phyloP scores from a whole-genome alignment of 495 filamentous ascomycete species.

The Corynascus novoguineensis region DNA sequence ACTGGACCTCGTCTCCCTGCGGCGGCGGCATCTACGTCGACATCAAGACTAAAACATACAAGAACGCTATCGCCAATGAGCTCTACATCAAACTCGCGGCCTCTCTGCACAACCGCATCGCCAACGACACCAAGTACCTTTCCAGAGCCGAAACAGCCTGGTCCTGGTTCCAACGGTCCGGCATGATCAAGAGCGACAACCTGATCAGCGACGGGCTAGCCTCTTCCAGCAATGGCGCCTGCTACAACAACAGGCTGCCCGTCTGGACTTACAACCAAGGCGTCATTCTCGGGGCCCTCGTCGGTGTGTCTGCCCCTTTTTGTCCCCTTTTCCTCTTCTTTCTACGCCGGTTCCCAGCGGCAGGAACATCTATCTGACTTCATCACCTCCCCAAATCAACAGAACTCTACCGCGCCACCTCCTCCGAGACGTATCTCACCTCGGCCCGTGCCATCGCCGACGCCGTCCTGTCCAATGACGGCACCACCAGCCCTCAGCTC shows the following conservation, averaged over 20 bases:
- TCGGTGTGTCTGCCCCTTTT: conserved; percentile 39
- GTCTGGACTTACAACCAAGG: conserved; percentile 74
- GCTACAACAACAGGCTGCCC: conserved; percentile 55
- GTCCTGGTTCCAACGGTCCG: conserved; percentile 58
- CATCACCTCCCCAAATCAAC: background rate
- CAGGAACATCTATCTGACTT: conserved; percentile 26
- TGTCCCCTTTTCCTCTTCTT: no score
- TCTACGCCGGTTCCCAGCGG: no score
- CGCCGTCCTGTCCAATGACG: conserved; percentile 20
- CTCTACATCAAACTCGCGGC: conserved; percentile 62
- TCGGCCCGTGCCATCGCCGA: conserved; percentile 54
- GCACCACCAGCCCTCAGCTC: conserved; percentile 29
- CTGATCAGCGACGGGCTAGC: conserved; percentile 65
- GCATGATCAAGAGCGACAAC: conserved; percentile 56
- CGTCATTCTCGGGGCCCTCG: conserved; percentile 61
- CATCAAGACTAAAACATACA: conserved; percentile 49
- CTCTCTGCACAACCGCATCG: conserved; percentile 57
- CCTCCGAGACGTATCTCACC: conserved; percentile 39
- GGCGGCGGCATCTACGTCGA: conserved; percentile 57
- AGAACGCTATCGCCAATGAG: conserved; percentile 68
- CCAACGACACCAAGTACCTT: conserved; percentile 46
- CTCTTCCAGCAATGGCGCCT: conserved; percentile 32
- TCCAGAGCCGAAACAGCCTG: conserved; percentile 51
- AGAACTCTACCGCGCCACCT: conserved; percentile 26
- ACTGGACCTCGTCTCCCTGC: conserved; percentile 52